A percentile compares a stretch with the other conserved stretches of the same genome.
Evolutionary conservation across 1,284 basidiomycete species (phyloP).

Genomic region (Ceratobasidium sp.): DNA sequence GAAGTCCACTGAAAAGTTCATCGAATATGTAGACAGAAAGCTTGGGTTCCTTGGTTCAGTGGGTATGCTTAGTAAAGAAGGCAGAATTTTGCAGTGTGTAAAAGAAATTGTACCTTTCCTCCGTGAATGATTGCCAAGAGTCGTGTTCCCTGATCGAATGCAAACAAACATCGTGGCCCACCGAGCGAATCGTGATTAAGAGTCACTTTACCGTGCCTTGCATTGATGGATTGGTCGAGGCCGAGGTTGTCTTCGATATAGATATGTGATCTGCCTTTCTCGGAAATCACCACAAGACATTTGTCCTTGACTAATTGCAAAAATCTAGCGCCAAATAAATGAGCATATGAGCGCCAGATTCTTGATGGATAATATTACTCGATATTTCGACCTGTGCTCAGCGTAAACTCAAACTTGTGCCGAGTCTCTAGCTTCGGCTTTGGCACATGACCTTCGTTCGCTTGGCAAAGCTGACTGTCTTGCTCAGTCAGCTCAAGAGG

Average conservation of each 20-base stretch:
- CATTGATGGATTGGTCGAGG: background rate
- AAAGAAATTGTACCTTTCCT: constrained; percentile 2
- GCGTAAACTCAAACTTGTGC: too few relatives aligned
- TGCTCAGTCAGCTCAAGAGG: too few relatives aligned
- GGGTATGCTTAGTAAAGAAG: too few relatives aligned
- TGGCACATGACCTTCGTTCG: too few relatives aligned
- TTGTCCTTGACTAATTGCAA: constrained; percentile 18
- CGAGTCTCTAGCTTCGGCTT: too few relatives aligned
- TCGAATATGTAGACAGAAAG: constrained; percentile 29
- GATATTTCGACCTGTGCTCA: background rate
- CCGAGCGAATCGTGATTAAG: background rate
- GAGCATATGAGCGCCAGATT: background rate
- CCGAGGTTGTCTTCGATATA: too few relatives aligned
- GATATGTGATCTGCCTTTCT: too few relatives aligned
- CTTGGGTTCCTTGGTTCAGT: background rate
- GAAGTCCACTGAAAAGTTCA: constrained; percentile 29
- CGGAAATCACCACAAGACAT: too few relatives aligned
- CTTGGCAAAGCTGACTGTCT: too few relatives aligned
- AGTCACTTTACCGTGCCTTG: background rate
- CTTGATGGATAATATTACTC: background rate
- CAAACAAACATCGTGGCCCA: too few relatives aligned
- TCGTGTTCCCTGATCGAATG: constrained; percentile 23
- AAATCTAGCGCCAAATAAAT: constrained; percentile 4
- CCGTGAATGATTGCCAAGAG: constrained; percentile 25
- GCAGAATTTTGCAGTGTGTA: background rate